phyloP scores from a whole-genome alignment of 2,329 filamentous ascomycete species.

The Alternaria hordeiaustralica region DNA sequence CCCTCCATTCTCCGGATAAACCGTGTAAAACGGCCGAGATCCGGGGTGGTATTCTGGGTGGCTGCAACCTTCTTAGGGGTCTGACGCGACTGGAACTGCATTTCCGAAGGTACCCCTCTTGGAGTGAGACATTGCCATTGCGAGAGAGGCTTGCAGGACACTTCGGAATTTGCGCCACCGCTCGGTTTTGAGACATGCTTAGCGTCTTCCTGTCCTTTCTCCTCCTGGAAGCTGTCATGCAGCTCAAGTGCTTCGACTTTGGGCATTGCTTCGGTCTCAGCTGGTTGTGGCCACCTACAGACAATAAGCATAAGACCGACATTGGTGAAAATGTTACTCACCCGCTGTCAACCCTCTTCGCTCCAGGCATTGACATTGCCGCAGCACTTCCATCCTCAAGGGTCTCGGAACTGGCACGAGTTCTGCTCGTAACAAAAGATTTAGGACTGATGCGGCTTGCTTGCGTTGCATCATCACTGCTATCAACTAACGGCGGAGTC shows the following conservation, averaged over 20 bases:
- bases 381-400: constrained; percentile 10
- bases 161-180: constrained; percentile 15
- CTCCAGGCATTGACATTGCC: not conserved
- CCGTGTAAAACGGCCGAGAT: constrained; percentile 55
- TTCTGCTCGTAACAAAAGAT: constrained; percentile 34
- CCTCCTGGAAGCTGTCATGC: constrained; percentile 19
- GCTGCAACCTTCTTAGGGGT: constrained; percentile 22
- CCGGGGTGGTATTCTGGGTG: constrained; percentile 28
- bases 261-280: constrained; percentile 25
- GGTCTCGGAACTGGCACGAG: constrained; percentile 27
- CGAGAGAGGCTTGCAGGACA: constrained; percentile 38
- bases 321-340: not conserved
- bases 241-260: constrained; percentile 31
- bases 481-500: constrained; percentile 25
- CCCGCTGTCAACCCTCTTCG: constrained; percentile 8
- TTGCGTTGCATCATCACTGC: constrained; percentile 31
- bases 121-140: constrained; percentile 45
- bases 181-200: constrained; percentile 17
- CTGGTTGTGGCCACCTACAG: constrained; percentile 21
- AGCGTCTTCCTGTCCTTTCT: not conserved
- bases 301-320: constrained; percentile 4
- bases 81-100: constrained; percentile 23
- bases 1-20: constrained; percentile 64
- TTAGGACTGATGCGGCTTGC: constrained; percentile 32
- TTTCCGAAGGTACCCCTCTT: constrained; percentile 20